Conservation (phyloP, 2,329 filamentous ascomycete genomes). For the Exophiala mesophila region DNA sequence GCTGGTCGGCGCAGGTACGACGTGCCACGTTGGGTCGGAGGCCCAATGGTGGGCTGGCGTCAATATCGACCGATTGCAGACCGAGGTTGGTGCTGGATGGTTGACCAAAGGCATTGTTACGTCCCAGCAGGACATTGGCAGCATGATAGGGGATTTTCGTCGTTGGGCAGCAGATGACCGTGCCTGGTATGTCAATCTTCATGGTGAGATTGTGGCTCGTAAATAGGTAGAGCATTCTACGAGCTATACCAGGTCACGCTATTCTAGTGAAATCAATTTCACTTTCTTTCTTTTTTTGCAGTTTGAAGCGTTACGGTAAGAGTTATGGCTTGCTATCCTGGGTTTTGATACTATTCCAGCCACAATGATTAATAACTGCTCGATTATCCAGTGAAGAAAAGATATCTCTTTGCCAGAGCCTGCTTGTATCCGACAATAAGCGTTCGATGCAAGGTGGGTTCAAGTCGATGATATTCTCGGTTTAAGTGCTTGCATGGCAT, state of each 20-base stretch:
- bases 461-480: no score
- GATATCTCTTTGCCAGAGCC: no score
- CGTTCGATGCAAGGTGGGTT: no score
- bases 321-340: no score
- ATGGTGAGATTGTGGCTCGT: constrained; percentile 16
- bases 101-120: constrained; percentile 4
- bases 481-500: no score
- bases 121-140: constrained; percentile 7
- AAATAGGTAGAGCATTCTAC: constrained; percentile 42
- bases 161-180: constrained; percentile 10
- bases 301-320: no score
- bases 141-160: constrained; percentile 5
- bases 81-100: constrained; percentile 13
- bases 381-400: no score
- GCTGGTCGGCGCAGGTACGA: constrained; percentile 12
- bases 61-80: constrained; percentile 9
- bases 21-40: constrained; percentile 10
- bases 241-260: no score
- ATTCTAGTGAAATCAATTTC: not conserved
- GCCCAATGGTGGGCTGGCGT: constrained; percentile 16
- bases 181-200: constrained; percentile 13
- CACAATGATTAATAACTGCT: no score
- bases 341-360: no score
- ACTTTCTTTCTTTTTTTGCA: not conserved
- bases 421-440: no score